Evolutionary conservation across 805 yeast species (phyloP), one percentile per base, ranked within the genome.

Genomic region (Pichia pseudocactophila): DNA sequence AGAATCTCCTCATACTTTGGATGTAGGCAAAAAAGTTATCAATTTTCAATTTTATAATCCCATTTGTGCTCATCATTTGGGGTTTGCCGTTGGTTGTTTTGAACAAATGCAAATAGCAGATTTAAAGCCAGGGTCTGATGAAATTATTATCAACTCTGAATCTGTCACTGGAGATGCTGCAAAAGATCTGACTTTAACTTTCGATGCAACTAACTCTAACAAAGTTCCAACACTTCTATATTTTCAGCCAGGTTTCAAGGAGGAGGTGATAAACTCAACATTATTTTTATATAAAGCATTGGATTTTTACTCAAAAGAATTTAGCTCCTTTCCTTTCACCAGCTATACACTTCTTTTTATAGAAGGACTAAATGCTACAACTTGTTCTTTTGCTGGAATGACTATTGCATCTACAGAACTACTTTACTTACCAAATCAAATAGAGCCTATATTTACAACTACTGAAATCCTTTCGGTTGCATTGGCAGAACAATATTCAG

Each of bases 31-130:
- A 56, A 90, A 88, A 52, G 69, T 80, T 1, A 84, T 82, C 1
- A 69, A 82, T 2, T 89, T 87, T 76, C 39, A 70, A 78, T 17
- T 90, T 80, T 80, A 80, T 55, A 84, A 80, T 42, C 96, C 97
- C 1, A 82, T 87, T 1, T 81, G 95, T 30, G 86, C 98, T 1
- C 97, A 89, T 51, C 97, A 90, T 60, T 70, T 92, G 17, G 97
- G 97, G 0, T 92, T 95, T 80, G 89, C 95, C 0, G 75, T 88
- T 4, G 98, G 97, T 0, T 81, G 95, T 2, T 92, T 90, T 58
- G 79, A 80, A 34, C 74, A 74, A 41, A 64, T 78, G 2, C 74
- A 78, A 0, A 53, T 87, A 26, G 59, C 78, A 7, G 74, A 70
- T 35, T 52, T 63, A 25, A 65, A 71, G 22, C 50, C 58, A 4